Base-by-base conservation (phyloP, 2,329 filamentous ascomycete species). In the Tolypocladium inflatum region DNA sequence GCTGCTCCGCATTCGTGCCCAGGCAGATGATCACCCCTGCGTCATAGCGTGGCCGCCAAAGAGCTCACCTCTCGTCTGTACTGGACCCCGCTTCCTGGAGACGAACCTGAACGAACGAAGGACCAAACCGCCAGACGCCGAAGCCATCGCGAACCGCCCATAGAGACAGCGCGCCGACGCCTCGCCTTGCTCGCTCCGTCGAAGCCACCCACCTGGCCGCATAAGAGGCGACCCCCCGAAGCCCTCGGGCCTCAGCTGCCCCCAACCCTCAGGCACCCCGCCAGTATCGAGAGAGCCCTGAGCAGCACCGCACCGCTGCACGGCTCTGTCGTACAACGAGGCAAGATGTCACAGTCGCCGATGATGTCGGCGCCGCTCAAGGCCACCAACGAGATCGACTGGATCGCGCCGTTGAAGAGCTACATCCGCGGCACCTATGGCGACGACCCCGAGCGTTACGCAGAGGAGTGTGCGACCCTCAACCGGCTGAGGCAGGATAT, bases 401-500 rank as follows among this genome's bases (percentile, higher is more conserved):
- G 94, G 94, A 82, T 97, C 63, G 81, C 83, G 54, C 94, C 94
- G 54, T 81, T 99, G 65, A 97, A 97, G 78, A 80, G 82, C 63
- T 97, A 97, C 78, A 99, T 99, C 68, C 85, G 91, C 64, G 83
- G 91, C 66, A 95, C 89, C 30, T 97, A 99, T 72, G 92, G 92
- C 71, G 94, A 99, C 74, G 93, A 97, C 71, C 93, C 94, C 35
- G 94, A 99, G 73, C 86, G 91, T 66, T 99, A 99, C 78, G 84
- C 87, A 56, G 91, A 97, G 74, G 94, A 99, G 81, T 97, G 94
- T 78, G 87, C 86, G 48, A 96, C 91, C 42, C 84, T 99, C 73
- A 96, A 97, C 76, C 86, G 94, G 51, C 78, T 99, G 74, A 87
- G 94, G 67, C 95, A 99, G 83, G 95, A 99, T 71, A 97, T 99